Evolutionary conservation across 1,284 basidiomycete species (phyloP), one percentile per base, ranked within the genome.

Genomic region (Melampsora medusae): DNA sequence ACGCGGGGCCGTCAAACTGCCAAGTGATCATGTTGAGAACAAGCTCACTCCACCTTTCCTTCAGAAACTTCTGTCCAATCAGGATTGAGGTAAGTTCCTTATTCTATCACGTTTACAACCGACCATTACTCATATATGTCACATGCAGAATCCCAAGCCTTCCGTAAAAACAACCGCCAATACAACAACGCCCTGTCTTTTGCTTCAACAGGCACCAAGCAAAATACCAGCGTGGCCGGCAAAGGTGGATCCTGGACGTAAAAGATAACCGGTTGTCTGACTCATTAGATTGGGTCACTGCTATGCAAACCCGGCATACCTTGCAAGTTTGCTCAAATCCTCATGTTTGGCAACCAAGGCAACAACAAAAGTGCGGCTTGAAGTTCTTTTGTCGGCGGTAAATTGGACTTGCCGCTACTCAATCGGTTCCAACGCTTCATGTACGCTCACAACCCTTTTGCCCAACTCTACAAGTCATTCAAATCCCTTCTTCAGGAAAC

Each of bases 371-470:
- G 14, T 22, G 14, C 7, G 5, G 17, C 31, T 14, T 2, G 59
- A 17, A 42, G n/a, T 4, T n/a, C 22, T 19, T n/a, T n/a, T 10
- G n/a, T 25, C 4, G 31, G 31, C 1, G 31, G 19, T 19, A n/a
- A n/a, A 50, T 4, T 50, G 12, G 28, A 49, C 16, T 25, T 25
- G 2, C 9, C 25, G 4, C 50, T 56, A 19, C 4, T 70, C 14
- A 1, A 3, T 2, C 22, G 25, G 3, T 70, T 35, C n/a, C 69
- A 61, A 61, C 3, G 28, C 17, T 61, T 46, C 17, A 22, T 70
- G 59, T n/a, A 70, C 35, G 28, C 14, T 42, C 19, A 61, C 42
- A 70, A 70, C 46, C 56, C 69, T 46, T 70, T 56, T 48, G 56
- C 46, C 1, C 46, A 22, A 61, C 6, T 61, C 10, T 64, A 61